Base-by-base conservation (phyloP, 768 basidiomycete species). In the Lentinula detonsa region DNA sequence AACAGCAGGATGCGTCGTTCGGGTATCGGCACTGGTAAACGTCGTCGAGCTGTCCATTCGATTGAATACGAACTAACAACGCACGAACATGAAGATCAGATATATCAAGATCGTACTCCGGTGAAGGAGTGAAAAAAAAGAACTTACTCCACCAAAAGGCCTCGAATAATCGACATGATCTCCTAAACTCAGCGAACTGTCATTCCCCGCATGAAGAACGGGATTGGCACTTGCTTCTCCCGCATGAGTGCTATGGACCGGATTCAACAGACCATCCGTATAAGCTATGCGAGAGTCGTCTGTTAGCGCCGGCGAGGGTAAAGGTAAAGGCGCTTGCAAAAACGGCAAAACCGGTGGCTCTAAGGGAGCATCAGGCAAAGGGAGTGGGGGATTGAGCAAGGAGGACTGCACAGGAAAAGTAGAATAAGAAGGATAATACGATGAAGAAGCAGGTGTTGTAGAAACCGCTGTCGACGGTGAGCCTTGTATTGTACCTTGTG, bases 101-200 rank as follows among this genome's bases (percentile, higher is more conserved):
- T 23, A 31, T 21, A 42, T 23, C 23, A 23, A 3, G 23, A 23
- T 23, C 1, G 23, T 0, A 23, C 23, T 23, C 23, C 23, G 23
- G 23, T 23, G 23, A 23, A 23, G 4, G 35, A 4, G 28, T 10
- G 33, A 45, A 4, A 21, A 56, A 21, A 34, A 59, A 9, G 23
- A 59, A 37, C 57, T 59, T 35, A 59, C 57, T 33, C 57, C 57
- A 50, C 57, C 28, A 21, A 59, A 59, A 18, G 57, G 57, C 21
- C 57, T 59, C 4, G 57, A 59, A 59, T 59, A 59, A 59, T 59
- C 57, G 11, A 59, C 45, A 48, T 59, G 31, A 59, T 59, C 57
- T 11, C 57, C 40, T 18, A 59, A 50, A 42, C 57, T 59, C 18
- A 40, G 7, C 40, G 55, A 37, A 56, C 55, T 56, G 3, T 18